Percentiles rank a stretch among this genome's conserved stretches.
Evolutionary conservation across 2,329 filamentous ascomycete genomes (phyloP).

Genomic region (Arthrocladium fulminans): DNA sequence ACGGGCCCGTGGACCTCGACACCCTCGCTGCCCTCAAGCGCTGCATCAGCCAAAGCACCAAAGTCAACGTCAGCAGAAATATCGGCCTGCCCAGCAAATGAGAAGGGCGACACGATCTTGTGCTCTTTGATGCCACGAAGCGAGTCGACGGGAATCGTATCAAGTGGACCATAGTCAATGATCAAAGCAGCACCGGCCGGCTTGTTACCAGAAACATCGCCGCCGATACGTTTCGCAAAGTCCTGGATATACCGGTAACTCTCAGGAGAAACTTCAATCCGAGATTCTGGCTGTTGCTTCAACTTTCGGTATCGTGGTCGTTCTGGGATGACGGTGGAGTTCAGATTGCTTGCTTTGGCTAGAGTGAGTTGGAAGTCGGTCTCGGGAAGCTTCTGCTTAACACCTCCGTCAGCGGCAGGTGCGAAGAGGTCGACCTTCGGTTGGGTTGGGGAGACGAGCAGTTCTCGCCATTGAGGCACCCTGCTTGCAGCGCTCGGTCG

Average conservation of each 20-base stretch:
- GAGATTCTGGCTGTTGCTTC: slow-evolving; percentile 55
- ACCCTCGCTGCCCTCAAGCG: slow-evolving; percentile 62
- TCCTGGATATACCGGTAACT: slow-evolving; percentile 69
- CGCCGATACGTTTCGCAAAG: slow-evolving; percentile 78
- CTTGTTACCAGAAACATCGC: slow-evolving; percentile 44
- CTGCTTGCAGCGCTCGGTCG: slow-evolving; percentile 31
- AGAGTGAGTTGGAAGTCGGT: slow-evolving; percentile 85
- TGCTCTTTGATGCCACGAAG: slow-evolving; percentile 81
- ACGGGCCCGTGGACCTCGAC: slow-evolving; percentile 91
- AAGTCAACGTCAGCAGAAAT: slow-evolving; percentile 93
- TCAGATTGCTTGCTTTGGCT: slow-evolving; percentile 65
- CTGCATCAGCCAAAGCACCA: slow-evolving; percentile 71
- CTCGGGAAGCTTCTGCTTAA: slow-evolving; percentile 37
- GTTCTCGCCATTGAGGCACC: slow-evolving; percentile 66
- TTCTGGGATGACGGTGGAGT: slow-evolving; percentile 76
- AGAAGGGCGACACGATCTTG: slow-evolving; percentile 67
- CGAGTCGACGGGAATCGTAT: slow-evolving; percentile 76
- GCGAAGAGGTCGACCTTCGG: slow-evolving; percentile 47
- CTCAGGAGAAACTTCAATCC: slow-evolving; percentile 87
- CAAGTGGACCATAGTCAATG: slow-evolving; percentile 80
- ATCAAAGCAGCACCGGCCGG: slow-evolving; percentile 86
- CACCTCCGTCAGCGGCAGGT: slow-evolving; percentile 25
- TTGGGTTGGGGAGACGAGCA: slow-evolving; percentile 64
- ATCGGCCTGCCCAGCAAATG: slow-evolving; percentile 72
- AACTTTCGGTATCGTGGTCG: slow-evolving; percentile 68